These are phyloP conservation scores for Fusarium sp. DNA, from an alignment of 2,329 filamentous ascomycete species.

Conservation along the genomic window DNA sequence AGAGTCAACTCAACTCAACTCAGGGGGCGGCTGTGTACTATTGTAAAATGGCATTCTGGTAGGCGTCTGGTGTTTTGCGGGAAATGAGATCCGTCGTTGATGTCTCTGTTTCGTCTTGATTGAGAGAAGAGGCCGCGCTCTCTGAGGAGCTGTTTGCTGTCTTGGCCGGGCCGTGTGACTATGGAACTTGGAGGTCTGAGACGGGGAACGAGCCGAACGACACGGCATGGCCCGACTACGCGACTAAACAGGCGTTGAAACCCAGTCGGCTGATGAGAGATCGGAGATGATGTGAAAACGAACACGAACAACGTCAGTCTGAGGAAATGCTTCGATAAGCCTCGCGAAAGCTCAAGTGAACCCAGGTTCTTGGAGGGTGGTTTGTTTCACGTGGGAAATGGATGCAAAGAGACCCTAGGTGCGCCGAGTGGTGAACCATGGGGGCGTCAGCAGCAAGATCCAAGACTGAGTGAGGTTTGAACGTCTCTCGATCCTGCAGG, in stretches of 20 bases:
- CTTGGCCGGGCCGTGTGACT: not conserved
- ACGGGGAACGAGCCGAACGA: conserved; percentile 36
- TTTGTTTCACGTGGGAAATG: conserved; percentile 39
- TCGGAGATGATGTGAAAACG: conserved; percentile 29
- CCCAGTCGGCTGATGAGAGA: conserved; percentile 7
- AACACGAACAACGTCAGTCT: conserved; percentile 19
- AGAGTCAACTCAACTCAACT: conserved; percentile 24
- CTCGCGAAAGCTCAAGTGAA: conserved; percentile 35
- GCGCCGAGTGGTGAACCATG: too few relatives aligned
- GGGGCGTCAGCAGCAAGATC: not conserved
- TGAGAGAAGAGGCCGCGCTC: not conserved
- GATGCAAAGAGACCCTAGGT: not conserved
- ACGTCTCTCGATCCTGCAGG: too few relatives aligned
- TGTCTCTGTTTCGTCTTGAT: conserved; percentile 14
- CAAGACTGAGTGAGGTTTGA: not conserved
- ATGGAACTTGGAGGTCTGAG: conserved; percentile 20
- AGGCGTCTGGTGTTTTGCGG: conserved; percentile 35
- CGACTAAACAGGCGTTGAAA: conserved; percentile 20
- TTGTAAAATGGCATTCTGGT: conserved; percentile 27
- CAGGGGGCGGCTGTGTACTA: conserved; percentile 18
- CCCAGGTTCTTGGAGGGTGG: conserved; percentile 21
- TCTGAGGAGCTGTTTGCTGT: not conserved
- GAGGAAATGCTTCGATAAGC: conserved; percentile 29
- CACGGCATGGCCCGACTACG: conserved; percentile 24
- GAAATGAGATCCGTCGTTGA: conserved; percentile 18